phyloP scores from a whole-genome alignment of 169 alveolate species.

The Plasmodium billcollinsi region DNA sequence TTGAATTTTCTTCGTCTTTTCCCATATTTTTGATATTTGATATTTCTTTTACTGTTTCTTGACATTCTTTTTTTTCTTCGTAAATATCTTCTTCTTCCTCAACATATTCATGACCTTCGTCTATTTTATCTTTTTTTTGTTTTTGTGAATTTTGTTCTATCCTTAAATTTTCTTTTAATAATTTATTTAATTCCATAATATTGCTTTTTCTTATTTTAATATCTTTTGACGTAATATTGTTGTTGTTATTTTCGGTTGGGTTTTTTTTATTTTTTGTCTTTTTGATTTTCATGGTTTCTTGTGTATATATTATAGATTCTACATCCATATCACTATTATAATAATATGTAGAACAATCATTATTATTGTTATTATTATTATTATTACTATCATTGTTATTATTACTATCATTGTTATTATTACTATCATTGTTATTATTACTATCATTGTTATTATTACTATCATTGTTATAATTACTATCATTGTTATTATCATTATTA shows the following conservation, averaged over 20 bases:
- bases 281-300: not conserved
- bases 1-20: constrained; percentile 3
- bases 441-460: not conserved
- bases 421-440: not conserved
- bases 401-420: not conserved
- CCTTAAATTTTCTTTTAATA: constrained; percentile 32
- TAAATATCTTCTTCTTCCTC: constrained; percentile 13
- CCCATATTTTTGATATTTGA: not conserved
- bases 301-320: too few relatives aligned
- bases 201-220: constrained; percentile 37
- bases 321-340: too few relatives aligned
- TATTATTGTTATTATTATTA: too few relatives aligned
- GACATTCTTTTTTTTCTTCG: not conserved
- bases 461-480: too few relatives aligned
- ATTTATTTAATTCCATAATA: constrained; percentile 27
- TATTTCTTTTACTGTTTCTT: not conserved
- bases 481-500: not conserved
- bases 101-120: not conserved
- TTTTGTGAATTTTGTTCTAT: constrained; percentile 31
- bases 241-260: not conserved
- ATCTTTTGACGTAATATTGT: constrained; percentile 14
- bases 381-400: too few relatives aligned
- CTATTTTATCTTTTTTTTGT: constrained; percentile 12
- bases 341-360: too few relatives aligned
- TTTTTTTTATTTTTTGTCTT: constrained; percentile 27